These are phyloP conservation scores for Tolypocladium pustulatum DNA, from an alignment of 2,329 filamentous ascomycete genomes.

Conservation along the genomic window DNA sequence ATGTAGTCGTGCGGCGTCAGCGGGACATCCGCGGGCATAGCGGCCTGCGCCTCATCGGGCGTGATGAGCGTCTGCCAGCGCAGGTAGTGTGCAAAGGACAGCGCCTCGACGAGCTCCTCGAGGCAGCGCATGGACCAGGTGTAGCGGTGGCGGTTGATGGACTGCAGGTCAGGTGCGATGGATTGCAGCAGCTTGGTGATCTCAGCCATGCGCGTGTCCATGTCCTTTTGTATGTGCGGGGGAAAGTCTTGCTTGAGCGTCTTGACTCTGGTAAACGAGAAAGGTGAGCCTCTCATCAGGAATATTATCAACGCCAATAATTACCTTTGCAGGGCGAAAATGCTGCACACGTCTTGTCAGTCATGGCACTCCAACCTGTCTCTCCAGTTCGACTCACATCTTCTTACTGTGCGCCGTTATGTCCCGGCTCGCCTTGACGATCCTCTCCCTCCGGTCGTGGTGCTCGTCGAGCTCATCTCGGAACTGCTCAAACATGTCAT, in stretches of 20 bases:
- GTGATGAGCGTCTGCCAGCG: conserved; percentile 64
- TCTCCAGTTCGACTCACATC: conserved; percentile 49
- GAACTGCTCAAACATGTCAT: conserved; percentile 76
- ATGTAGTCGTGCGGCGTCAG: conserved; percentile 79
- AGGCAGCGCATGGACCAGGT: conserved; percentile 69
- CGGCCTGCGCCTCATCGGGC: conserved; percentile 44
- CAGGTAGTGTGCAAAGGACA: conserved; percentile 84
- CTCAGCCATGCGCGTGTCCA: conserved; percentile 55
- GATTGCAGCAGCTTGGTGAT: conserved; percentile 59
- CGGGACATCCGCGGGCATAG: conserved; percentile 41
- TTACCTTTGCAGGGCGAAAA: conserved; percentile 29
- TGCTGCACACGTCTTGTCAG: conserved; percentile 14
- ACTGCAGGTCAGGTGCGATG: conserved; percentile 63
- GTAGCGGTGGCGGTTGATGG: conserved; percentile 77
- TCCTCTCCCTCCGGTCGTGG: conserved; percentile 80
- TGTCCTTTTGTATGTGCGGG: conserved; percentile 57
- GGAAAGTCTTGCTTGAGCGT: conserved; percentile 54
- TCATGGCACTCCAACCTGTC: too few species aligned
- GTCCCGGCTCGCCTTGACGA: conserved; percentile 85
- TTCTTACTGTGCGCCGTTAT: conserved; percentile 95
- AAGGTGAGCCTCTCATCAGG: not conserved
- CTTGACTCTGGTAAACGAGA: conserved; percentile 43
- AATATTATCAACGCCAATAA: not conserved
- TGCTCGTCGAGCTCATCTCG: conserved; percentile 86
- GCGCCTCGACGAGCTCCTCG: conserved; percentile 89